phyloP scores from a whole-genome alignment of 495 filamentous ascomycete genomes.

The Xylaria cubensis region DNA sequence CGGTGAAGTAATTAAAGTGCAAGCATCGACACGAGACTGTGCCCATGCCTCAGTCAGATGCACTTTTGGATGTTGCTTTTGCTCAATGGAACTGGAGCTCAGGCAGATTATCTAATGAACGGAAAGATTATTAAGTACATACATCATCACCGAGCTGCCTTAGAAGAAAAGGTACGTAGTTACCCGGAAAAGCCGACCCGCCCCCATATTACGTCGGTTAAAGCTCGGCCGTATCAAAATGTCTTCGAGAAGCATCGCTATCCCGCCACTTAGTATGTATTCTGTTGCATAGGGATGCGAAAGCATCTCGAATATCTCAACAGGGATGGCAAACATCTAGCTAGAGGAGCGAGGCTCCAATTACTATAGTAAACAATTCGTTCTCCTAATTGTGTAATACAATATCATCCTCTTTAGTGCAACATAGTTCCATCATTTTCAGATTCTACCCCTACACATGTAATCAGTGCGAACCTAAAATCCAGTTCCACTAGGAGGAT shows the following conservation, averaged over 20 bases:
- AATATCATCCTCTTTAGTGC: background rate
- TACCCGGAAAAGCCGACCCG: background rate
- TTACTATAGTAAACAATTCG: background rate
- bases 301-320: background rate
- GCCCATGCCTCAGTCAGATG: constrained; percentile 24
- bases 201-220: background rate
- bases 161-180: background rate
- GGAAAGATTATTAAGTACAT: background rate
- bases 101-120: constrained; percentile 11
- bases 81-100: constrained; percentile 4
- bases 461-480: background rate
- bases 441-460: background rate
- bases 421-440: background rate
- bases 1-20: background rate
- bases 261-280: background rate
- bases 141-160: constrained; percentile 27
- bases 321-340: background rate
- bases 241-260: no score
- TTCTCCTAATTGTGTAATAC: background rate
- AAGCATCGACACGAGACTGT: constrained; percentile 22
- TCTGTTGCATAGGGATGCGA: background rate
- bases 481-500: background rate
- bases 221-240: constrained; percentile 1
- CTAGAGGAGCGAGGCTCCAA: background rate
- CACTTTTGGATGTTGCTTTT: constrained; percentile 5